A percentile compares a stretch with the other conserved stretches of the same genome.
phyloP scores from a whole-genome alignment of 805 yeast genomes.

The Blastobotrys mokoenaii region DNA sequence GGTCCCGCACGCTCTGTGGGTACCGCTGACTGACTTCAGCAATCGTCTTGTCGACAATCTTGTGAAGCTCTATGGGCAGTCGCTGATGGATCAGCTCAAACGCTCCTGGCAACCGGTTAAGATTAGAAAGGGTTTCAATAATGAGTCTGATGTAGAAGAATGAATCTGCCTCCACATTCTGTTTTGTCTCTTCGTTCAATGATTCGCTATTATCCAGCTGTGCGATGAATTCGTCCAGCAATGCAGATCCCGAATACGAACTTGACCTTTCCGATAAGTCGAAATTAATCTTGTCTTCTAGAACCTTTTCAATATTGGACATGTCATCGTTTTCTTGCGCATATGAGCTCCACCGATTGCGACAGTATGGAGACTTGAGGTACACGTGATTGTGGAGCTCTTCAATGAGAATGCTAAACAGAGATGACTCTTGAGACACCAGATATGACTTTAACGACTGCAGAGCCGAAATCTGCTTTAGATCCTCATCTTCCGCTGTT shows the following conservation, averaged over 20 bases:
- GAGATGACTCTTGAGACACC: constrained; percentile 32
- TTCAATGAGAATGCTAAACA: constrained; percentile 68
- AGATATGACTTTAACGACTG: constrained; percentile 26
- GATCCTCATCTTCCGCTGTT: constrained; percentile 24
- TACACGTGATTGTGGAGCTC: constrained; percentile 67
- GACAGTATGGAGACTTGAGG: constrained; percentile 37
- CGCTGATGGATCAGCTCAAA: constrained; percentile 46
- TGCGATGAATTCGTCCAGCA: constrained; percentile 17
- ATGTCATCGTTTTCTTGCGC: constrained; percentile 15
- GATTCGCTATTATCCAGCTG: constrained; percentile 10
- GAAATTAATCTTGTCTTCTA: constrained; percentile 19
- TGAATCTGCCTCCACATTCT: constrained; percentile 37
- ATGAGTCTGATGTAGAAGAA: constrained; percentile 45
- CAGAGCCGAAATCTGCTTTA: constrained; percentile 25
- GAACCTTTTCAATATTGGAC: constrained; percentile 16
- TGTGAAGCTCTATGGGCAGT: constrained; percentile 53
- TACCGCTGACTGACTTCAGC: constrained; percentile 57
- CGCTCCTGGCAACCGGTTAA: constrained; percentile 54
- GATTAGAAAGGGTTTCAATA: constrained; percentile 48
- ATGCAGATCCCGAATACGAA: constrained; percentile 16
- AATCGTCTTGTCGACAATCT: constrained; percentile 50
- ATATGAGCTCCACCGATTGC: constrained; percentile 23
- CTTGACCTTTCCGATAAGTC: constrained; percentile 18
- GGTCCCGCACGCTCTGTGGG: constrained; percentile 32
- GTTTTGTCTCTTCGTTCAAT: constrained; percentile 24